Evolutionary conservation across 1,139 yeast genomes (phyloP).

Genomic region (Zygosaccharomyces pseudobailii): DNA sequence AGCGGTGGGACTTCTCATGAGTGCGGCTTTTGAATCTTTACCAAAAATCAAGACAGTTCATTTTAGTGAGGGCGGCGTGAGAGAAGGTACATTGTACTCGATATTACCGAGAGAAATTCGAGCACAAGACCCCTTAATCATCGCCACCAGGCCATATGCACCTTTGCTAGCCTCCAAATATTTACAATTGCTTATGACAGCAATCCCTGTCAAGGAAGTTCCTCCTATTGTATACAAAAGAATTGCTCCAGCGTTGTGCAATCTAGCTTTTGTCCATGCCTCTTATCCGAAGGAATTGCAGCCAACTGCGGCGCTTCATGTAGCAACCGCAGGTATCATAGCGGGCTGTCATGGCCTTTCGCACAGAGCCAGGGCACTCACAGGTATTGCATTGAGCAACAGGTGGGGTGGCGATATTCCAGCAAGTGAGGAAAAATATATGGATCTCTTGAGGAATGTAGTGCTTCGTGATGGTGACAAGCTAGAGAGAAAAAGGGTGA

Average conservation of each 20-base stretch:
- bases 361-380: constrained; percentile 58
- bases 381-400: constrained; percentile 64
- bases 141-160: constrained; percentile 62
- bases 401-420: constrained; percentile 77
- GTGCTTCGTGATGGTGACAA: constrained; percentile 44
- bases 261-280: constrained; percentile 64
- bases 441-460: constrained; percentile 42
- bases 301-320: constrained; percentile 62
- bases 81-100: constrained; percentile 65
- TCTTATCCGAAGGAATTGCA: constrained; percentile 68
- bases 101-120: constrained; percentile 50
- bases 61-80: constrained; percentile 66
- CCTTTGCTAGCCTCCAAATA: constrained; percentile 54
- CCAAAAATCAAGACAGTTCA: constrained; percentile 57
- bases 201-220: constrained; percentile 48
- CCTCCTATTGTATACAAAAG: constrained; percentile 54
- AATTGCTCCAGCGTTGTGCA: constrained; percentile 61
- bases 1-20: constrained; percentile 55
- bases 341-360: constrained; percentile 68
- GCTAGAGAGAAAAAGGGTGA: constrained; percentile 41
- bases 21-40: constrained; percentile 52
- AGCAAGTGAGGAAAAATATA: constrained; percentile 42
- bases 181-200: constrained; percentile 44
- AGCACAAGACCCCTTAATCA: constrained; percentile 56
- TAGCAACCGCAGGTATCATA: constrained; percentile 62